Percentiles rank a stretch among this genome's conserved stretches.
These are phyloP conservation scores for Gelatoporia subvermispora DNA, from an alignment of 768 basidiomycete genomes.

Conservation along the genomic window DNA sequence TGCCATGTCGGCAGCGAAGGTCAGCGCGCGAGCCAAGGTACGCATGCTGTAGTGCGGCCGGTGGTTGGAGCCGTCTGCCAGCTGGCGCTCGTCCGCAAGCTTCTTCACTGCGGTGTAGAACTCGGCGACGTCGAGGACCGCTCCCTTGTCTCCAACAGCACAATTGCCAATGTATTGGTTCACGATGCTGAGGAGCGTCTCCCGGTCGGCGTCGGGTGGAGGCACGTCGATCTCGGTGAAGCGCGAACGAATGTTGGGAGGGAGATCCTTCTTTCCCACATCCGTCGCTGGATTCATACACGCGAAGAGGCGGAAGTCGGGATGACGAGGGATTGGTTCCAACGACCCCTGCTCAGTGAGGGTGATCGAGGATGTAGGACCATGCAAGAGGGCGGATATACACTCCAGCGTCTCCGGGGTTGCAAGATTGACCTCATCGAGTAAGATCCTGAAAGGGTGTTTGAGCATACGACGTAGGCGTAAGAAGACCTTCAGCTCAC, in stretches of 20 bases:
- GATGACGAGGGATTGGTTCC: constrained; percentile 85
- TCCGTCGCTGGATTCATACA: constrained; percentile 99
- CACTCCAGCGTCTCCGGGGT: constrained; percentile 93
- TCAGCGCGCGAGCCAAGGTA: constrained; percentile 85
- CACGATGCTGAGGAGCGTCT: constrained; percentile 84
- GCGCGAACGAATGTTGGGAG: constrained; percentile 80
- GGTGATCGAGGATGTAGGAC: constrained; percentile 84
- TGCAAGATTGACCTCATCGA: constrained; percentile 96
- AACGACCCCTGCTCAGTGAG: constrained; percentile 90
- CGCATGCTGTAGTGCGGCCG: constrained; percentile 97
- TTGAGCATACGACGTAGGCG: not conserved
- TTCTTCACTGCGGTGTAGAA: constrained; percentile 82
- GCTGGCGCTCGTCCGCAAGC: constrained; percentile 64
- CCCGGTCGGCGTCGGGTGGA: constrained; percentile 88
- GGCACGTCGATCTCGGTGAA: constrained; percentile 96
- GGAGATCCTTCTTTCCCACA: constrained; percentile 96
- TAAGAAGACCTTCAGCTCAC: constrained; percentile 41
- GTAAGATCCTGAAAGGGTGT: constrained; percentile 62
- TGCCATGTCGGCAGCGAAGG: constrained; percentile 82
- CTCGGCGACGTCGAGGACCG: constrained; percentile 87
- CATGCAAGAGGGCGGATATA: constrained; percentile 80
- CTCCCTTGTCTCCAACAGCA: constrained; percentile 79
- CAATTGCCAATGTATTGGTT: constrained; percentile 82
- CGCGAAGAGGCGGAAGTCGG: constrained; percentile 93
- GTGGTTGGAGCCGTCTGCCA: constrained; percentile 92